Conservation (phyloP, 495 filamentous ascomycete genomes). For the Penicillium tannophilum region DNA sequence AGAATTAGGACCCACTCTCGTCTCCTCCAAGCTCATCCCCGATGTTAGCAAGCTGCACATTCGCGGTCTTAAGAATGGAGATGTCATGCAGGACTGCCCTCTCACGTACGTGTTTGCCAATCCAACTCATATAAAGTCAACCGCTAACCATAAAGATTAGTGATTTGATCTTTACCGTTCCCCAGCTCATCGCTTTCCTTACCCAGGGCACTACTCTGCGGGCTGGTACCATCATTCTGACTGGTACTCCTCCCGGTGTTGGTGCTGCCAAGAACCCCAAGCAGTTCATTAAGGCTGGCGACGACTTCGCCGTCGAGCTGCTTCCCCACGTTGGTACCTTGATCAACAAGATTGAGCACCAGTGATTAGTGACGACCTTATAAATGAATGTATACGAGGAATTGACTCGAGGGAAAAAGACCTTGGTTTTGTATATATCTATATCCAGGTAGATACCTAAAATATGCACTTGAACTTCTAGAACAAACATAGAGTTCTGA, state of each 20-base stretch:
- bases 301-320: constrained; percentile 62
- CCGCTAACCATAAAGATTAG: constrained; percentile 17
- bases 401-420: neutral
- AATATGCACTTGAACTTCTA: neutral
- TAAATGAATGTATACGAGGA: neutral
- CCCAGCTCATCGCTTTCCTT: constrained; percentile 71
- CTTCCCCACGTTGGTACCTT: constrained; percentile 45
- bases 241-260: constrained; percentile 68
- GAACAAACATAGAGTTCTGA: neutral
- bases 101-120: constrained; percentile 41
- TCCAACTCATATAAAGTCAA: neutral
- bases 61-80: constrained; percentile 67
- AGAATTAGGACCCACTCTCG: constrained; percentile 53
- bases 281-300: constrained; percentile 58
- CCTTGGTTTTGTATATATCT: constrained; percentile 1
- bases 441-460: neutral
- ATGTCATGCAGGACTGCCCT: constrained; percentile 65
- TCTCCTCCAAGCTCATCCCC: constrained; percentile 53
- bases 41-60: constrained; percentile 69
- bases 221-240: constrained; percentile 81
- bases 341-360: constrained; percentile 43
- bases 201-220: constrained; percentile 76
- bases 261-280: constrained; percentile 57
- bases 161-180: constrained; percentile 80
- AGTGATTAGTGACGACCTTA: constrained; percentile 10